A percentile compares a stretch with the other conserved stretches of the same genome.
Evolutionary conservation across 1,284 basidiomycete genomes (phyloP).

Genomic region (Boletus calvinii): DNA sequence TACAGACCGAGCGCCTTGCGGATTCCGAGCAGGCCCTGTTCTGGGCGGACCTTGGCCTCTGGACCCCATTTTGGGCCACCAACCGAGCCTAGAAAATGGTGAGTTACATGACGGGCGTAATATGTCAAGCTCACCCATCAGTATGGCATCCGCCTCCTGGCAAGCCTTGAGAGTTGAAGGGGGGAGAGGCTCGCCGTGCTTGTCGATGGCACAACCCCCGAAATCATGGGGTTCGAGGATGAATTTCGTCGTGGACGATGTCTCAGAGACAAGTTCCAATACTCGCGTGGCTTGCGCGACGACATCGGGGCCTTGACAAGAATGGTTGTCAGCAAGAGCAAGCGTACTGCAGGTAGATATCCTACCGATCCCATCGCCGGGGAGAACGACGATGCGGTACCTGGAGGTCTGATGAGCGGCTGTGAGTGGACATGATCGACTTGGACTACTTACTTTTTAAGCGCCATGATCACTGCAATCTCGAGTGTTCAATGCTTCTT

Average conservation of each 20-base stretch:
- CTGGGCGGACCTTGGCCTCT: conserved; percentile 88
- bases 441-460: conserved; percentile 38
- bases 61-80: conserved; percentile 99
- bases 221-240: conserved; percentile 80
- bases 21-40: conserved; percentile 88
- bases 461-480: conserved; percentile 34
- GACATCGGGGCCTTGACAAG: conserved; percentile 82
- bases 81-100: conserved; percentile 69
- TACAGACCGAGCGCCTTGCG: conserved; percentile 94
- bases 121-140: conserved; percentile 67
- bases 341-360: neutral
- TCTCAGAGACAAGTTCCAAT: conserved; percentile 70
- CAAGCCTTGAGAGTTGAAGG: conserved; percentile 85
- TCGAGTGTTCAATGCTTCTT: neutral
- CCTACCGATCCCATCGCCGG: conserved; percentile 95
- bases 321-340: conserved; percentile 8
- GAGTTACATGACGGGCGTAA: neutral
- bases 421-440: conserved; percentile 10
- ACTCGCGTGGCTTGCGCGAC: conserved; percentile 87
- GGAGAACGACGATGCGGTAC: conserved; percentile 86
- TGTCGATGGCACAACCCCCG: conserved; percentile 94
- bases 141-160: conserved; percentile 85
- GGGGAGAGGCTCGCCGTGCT: conserved; percentile 81
- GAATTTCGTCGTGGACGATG: conserved; percentile 68
- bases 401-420: conserved; percentile 38